Evolutionary conservation across 2,329 filamentous ascomycete species (phyloP), one percentile per base, ranked within the genome.

Genomic region (Laburnicola sp.): DNA sequence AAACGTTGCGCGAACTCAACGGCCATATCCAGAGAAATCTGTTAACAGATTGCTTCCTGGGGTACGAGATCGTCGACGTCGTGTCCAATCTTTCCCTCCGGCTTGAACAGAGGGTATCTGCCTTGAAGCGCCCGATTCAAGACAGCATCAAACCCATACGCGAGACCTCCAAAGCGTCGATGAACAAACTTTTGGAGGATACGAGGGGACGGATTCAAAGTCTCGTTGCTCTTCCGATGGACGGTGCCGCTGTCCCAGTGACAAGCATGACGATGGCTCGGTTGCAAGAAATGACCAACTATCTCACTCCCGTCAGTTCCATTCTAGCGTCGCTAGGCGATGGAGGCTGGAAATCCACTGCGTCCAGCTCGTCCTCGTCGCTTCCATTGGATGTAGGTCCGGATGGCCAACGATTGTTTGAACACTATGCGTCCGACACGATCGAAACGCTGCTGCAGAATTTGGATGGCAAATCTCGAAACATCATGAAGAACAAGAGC

Each of bases 51-150:
- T 97, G 93, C 73, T 97, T 90, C 70, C 82, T 99, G 42, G 91
- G 91, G 6, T 99, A 96, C 70, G 94, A 99, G 69, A 89, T 97
- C 28, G 89, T 95, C 28, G 93, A 96, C 64, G 89, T 97, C 53
- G 85, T 97, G 40, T 89, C 90, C 0, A 82, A 82, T 9, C 80
- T 96, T 41, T 91, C 91, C 2, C 86, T 86, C 49, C 86, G 87
- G 34, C 77, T 99, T 3, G 93, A 96, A 57, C 82, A 83, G 3
- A 86, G 87, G 54, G 96, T 91, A 0, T 91, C 91, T 2, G 91
- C 96, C 65, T 80, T 97, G 51, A 96, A 96, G 69, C 79, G 83
- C 27, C 83, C 90, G 4, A 83, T 99, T 45, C 86, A 89, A 4
- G 90, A 95, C 48, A 89, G 91, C 6, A 77, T 97, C 10, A 91